Evolutionary conservation across 768 basidiomycete genomes (phyloP), one percentile per base, ranked within the genome.

Genomic region (Termitomyces eurrhizus): DNA sequence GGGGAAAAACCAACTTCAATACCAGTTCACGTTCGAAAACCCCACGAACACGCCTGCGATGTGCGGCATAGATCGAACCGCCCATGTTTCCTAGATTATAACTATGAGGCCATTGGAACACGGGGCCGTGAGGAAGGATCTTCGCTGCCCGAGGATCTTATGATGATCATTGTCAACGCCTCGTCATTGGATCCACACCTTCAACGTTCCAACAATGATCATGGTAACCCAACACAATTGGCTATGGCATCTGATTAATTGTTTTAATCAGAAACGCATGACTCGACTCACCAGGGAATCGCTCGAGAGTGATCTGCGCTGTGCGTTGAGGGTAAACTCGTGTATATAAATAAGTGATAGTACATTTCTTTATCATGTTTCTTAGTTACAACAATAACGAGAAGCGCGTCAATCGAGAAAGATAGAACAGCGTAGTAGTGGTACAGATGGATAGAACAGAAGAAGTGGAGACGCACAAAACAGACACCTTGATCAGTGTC

Each of bases 181-280:
- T 60, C 62, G 56, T 57, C 45, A n/a, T 35, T 48, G 45, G 59
- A 63, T 63, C 59, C 62, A 60, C 62, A n/a, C 36, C 33, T 42
- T 18, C 6, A 6, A 41, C 39, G 14, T 41, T 50, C 3, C 26
- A 24, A 11, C 24, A 54, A 32, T 33, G 49, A 35, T 39, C 16
- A 29, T 44, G n/a, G 11, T 39, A n/a, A n/a, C 35, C 39, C 37
- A 42, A 37, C 18, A 24, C 18, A 39, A 58, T 41, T 44, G 52
- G 35, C 35, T 44, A 32, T 9, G 36, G 13, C 12, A 18, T 33
- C 37, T 33, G 53, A 49, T 49, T 55, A 24, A 60, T 53, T 53
- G 33, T 42, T 32, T 32, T 12, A 29, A 32, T 59, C 42, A 45
- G 13, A 45, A 24, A 29, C n/a, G 11, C 37, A 29, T 12, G 24